Base-by-base conservation (phyloP, 768 basidiomycete genomes). In the Leccinum disarticulatum region DNA sequence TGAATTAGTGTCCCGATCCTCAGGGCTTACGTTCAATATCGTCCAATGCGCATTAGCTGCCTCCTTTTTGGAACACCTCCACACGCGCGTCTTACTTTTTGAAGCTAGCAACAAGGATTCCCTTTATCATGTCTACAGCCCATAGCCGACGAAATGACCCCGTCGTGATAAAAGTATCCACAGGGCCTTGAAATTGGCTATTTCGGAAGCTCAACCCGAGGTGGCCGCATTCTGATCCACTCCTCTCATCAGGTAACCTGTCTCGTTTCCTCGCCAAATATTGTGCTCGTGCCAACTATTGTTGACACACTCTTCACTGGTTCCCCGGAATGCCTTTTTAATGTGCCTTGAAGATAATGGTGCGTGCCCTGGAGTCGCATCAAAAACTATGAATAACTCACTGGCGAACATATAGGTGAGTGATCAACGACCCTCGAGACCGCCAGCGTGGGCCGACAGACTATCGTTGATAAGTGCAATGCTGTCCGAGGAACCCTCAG, bases 41-140 rank as follows among this genome's bases (percentile, higher is more conserved):
- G 63, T 47, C 69, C 71, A 3, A 67, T 76, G 38, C 79, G 7
- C 66, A 69, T 38, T 64, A 66, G 1, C 57, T 78, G 27, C 56
- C 79, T 6, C 69, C n/a, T 67, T 63, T 58, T 19, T 56, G 6
- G 46, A 58, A 10, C 73, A 74, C 55, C 51, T 66, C 28, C 55
- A 73, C 38, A 60, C 62, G 59, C 61, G 54, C 3, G 1, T 9
- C n/a, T 3, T 25, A 22, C 11, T 41, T 47, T 30, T 46, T 51
- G 38, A 41, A 30, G 10, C 28, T 5, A 22, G 10, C n/a, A 49
- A 19, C 43, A 76, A 72, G 8, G 60, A 67, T 43, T 61, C 73
- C 2, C 2, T 62, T 69, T 3, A 71, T 76, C 41, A 73, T 75
- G 68, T 57, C 68, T 1, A 65, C 66, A 19, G 47, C 70, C 22